Evolutionary conservation across 2,329 filamentous ascomycete species (phyloP).

Genomic region (Pseudogymnoascus sp.): DNA sequence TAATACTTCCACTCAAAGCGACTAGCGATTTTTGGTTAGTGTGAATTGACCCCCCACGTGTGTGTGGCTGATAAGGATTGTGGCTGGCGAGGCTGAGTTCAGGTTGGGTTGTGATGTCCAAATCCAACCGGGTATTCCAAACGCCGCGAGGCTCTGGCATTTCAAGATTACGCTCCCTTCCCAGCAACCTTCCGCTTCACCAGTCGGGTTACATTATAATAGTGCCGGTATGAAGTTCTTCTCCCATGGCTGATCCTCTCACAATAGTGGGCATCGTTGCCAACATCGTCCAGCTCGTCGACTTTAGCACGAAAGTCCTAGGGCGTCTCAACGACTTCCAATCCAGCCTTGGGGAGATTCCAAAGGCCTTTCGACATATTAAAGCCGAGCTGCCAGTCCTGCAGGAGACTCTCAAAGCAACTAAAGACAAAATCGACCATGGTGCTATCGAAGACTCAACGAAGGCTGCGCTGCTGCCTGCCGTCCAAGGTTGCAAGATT

Average conservation of each 20-base stretch:
- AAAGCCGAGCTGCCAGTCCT: constrained; percentile 10
- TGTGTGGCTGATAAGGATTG: no score
- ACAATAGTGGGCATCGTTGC: constrained; percentile 17
- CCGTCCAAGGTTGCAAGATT: constrained; percentile 6
- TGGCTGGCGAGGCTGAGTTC: no score
- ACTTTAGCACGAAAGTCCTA: constrained; percentile 12
- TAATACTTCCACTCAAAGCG: no score
- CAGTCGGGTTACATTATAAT: neutral
- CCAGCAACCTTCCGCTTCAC: neutral
- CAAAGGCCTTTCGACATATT: constrained; percentile 6
- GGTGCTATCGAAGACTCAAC: constrained; percentile 5
- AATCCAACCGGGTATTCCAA: neutral
- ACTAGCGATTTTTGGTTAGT: no score
- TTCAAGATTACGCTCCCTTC: neutral
- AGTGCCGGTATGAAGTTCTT: no score
- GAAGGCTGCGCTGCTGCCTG: constrained; percentile 2
- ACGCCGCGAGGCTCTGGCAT: neutral
- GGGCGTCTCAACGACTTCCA: constrained; percentile 10
- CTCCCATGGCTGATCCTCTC: constrained; percentile 23
- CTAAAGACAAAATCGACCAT: constrained; percentile 1
- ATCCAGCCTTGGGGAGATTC: constrained; percentile 7
- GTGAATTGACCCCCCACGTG: no score
- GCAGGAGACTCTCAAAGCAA: constrained; percentile 1
- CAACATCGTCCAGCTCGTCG: constrained; percentile 17
- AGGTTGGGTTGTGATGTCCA: neutral